Evolutionary conservation across 1,284 basidiomycete species (phyloP), one percentile per base, ranked within the genome.

Genomic region (Ustilago shanxiensis): DNA sequence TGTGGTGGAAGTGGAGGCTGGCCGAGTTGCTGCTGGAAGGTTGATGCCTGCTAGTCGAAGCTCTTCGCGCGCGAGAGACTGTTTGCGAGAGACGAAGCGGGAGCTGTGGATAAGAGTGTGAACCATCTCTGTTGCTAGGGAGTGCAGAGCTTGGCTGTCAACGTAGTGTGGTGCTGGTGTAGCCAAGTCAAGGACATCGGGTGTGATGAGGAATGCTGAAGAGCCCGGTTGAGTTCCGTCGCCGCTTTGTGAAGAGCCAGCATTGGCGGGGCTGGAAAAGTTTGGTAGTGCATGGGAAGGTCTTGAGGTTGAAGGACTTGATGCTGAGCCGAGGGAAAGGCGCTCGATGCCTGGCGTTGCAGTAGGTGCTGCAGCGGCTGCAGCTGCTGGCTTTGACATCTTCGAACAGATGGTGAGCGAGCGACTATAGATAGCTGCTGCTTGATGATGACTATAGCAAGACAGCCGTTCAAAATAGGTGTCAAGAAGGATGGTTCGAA

Each of bases 131-230:
- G 95, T 94, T 54, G 95, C 87, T 77, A 97, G 91, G 86, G 94
- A 94, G 78, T 93, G 92, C 88, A 95, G 91, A 1, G 90, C 90
- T 13, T 91, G 90, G 37, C 89, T 90, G 85, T 95, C 94, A 70
- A 96, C 86, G 88, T 88, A 82, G 11, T 76, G 61, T 1, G 87
- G 86, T 2, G 81, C 33, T 1, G 88, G 87, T 10, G 79, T 72
- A 1, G 88, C 87, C 26, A 88, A 83, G 0, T 74, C 58, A 53
- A 87, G 84, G 6, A 87, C 74, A 0, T 67, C 64, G 26, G 61
- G 50, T 24, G 64, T 76, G 49, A 80, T 44, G 44, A 80, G 67
- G 3, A 63, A 44, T 8, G 72, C 72, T 24, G 72, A 71, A 2
- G 72, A 59, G 13, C 60, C 52, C 6, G 59, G 14, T 16, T 61